Evolutionary conservation across 805 yeast genomes (phyloP), one percentile per base, ranked within the genome.

Genomic region (Kazachstania psychrophila): DNA sequence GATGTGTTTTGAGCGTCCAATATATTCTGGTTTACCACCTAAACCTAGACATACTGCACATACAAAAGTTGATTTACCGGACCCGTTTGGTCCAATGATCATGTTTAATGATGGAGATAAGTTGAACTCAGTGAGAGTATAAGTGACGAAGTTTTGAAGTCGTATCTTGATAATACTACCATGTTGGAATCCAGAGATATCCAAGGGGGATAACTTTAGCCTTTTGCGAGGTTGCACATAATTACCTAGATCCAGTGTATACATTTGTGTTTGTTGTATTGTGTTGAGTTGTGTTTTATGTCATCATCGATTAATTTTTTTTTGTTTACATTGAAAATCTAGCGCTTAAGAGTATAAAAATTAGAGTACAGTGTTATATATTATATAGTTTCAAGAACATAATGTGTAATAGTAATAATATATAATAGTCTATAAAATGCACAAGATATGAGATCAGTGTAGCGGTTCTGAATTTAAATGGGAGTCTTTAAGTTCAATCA

Each of bases 51-150:
- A 89, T 1, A 89, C 74, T 0, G 96, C 97, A 42, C 96, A 84
- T 4, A 92, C 88, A 49, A 92, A 74, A 0, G 97, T 86, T 26
- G 92, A 79, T 52, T 92, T 92, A 6, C 98, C 98, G 0, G 95
- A 75, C 24, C 99, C 99, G 56, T 92, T 92, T 10, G 96, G 96
- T 0, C 96, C 98, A 36, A 92, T 80, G 40, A 92, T 82, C 79
- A 92, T 75, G 54, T 92, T 92, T 53, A 92, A 66, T 2, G 79
- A 68, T 0, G 96, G 96, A 0, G 89, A 81, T 39, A 89, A 69
- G 27, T 69, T 67, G 58, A 85, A 86, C 56, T 79, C 87, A 0
- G 83, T 76, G 31, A 70, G 60, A 1, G 75, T 51, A 54, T 80
- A 82, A 0, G 88, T 80, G 53, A 84, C 82, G 61, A 81, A 81